Base-by-base conservation (phyloP, 2,329 filamentous ascomycete genomes). In the Pseudogymnoascus sp. region DNA sequence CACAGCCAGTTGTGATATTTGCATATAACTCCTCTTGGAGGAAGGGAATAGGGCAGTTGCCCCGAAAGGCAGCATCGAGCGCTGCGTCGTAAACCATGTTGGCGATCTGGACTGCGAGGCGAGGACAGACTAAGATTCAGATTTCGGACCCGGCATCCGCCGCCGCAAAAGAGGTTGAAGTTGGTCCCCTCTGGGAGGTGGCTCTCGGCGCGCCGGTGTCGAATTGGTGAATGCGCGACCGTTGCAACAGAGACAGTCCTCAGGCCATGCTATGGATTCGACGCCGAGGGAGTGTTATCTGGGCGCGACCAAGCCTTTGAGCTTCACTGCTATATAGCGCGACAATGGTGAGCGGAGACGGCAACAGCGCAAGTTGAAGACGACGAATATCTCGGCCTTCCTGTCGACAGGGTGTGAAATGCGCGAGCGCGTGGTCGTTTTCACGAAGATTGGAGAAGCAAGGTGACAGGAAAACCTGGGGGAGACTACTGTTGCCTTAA, bases 1-100 rank as follows among this genome's bases (percentile, higher is more conserved):
- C 37, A 59, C 41, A 37, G 37, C 49, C 21, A 23, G 10, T n/a
- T 37, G 29, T 33, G 37, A 61, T 43, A 23, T 39, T 38, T n/a
- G 12, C 38, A 19, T 52, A 43, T 35, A 41, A 6, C 21, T 37
- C 52, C 63, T 81, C 80, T 71, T 90, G 84, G 65, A 87, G 80
- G 71, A 94, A 93, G 4, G 91, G 91, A 60, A 80, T 67, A 14
- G 84, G 83, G 74, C 91, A 95, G 16, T 76, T 69, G 66, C 83
- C 85, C 52, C 64, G 66, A 55, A 55, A 55, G 49, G 49, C 49
- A 12, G 29, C 49, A 55, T 55, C 29, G 12, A 55, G 11, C 3
- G 49, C 6, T 31, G 49, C 8, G 49, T 55, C 11, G 49, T 55
- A 55, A 55, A 55, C 49, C 49, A 55, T 55, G 21, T 55, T 4